Conservation (phyloP, 176 grass and related monocot species). For the Musa troglodytarum region DNA sequence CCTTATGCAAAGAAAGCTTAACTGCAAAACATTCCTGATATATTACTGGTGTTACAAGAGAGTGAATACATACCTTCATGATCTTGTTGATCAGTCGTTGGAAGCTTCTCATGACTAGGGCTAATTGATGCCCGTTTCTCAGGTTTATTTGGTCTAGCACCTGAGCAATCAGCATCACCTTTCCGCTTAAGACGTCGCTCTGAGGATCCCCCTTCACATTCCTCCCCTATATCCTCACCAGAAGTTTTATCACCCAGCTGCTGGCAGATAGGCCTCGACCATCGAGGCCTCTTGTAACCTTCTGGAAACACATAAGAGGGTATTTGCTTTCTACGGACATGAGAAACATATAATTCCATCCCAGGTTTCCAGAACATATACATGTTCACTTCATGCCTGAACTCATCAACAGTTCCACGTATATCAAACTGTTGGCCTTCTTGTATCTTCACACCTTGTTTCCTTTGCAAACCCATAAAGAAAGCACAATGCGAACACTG, state of each 20-base stretch:
- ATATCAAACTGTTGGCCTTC: slow-evolving; percentile 99
- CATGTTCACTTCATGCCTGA: slow-evolving; percentile 63
- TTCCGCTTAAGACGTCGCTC: slow-evolving; percentile 12
- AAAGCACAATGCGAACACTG: slow-evolving; percentile 86
- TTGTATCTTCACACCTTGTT: slow-evolving; percentile 78
- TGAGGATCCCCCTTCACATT: slow-evolving; percentile 6
- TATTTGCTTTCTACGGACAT: slow-evolving; percentile 85
- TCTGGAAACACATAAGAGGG: slow-evolving; percentile 84
- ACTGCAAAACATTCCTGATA: background rate
- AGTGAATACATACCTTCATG: background rate
- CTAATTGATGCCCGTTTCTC: slow-evolving; percentile 13
- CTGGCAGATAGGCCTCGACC: slow-evolving; percentile 29
- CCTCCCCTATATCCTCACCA: slow-evolving; percentile 20
- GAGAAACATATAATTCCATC: slow-evolving; percentile 92
- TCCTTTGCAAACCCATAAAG: slow-evolving; percentile 93
- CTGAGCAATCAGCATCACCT: background rate
- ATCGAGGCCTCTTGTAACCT: slow-evolving; percentile 60
- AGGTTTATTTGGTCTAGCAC: background rate
- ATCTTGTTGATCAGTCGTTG: background rate
- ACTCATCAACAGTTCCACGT: slow-evolving; percentile 90
- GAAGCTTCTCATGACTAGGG: slow-evolving; percentile 23
- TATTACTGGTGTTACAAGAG: background rate
- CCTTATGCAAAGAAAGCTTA: background rate
- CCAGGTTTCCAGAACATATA: slow-evolving; percentile 90
- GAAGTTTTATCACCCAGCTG: slow-evolving; percentile 37